A percentile compares a stretch with the other conserved stretches of the same genome.
Evolutionary conservation across 78 protist genomes (phyloP).

Genomic region (Ministeria vibrans): DNA sequence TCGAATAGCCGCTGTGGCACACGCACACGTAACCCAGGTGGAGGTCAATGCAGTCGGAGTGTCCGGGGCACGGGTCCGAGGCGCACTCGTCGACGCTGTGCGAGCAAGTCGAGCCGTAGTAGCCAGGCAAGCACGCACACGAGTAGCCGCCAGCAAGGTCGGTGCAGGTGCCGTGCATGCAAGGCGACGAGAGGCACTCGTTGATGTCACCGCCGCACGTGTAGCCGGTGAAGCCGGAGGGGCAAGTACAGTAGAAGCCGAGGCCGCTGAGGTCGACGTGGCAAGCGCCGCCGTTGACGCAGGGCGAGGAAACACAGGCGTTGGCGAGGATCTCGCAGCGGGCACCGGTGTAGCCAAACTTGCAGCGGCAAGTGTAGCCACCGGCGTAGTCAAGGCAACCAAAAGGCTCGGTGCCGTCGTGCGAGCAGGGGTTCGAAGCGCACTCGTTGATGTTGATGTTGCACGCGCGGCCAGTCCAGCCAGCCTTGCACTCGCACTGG

Average conservation of each 20-base stretch:
- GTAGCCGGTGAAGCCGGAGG: neutral
- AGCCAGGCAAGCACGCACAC: neutral
- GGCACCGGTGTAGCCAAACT: neutral
- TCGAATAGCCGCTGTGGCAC: neutral
- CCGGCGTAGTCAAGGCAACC: too few species aligned
- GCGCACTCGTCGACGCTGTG: neutral
- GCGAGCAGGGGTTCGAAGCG: neutral
- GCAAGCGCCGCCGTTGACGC: slow-evolving; percentile 5
- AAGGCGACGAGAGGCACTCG: neutral
- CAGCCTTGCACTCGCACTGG: neutral
- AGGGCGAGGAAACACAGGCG: neutral
- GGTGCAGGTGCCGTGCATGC: neutral
- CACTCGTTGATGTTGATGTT: neutral
- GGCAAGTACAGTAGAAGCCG: neutral
- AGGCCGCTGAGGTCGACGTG: neutral
- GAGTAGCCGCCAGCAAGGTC: neutral
- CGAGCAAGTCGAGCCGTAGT: neutral
- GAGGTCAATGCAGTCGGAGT: too few species aligned
- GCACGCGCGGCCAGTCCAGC: neutral
- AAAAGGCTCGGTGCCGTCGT: too few species aligned
- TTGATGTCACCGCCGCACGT: neutral
- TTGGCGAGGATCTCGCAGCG: neutral
- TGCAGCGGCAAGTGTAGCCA: neutral
- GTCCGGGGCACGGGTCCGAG: too few species aligned
- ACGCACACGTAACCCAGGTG: neutral